Evolutionary conservation across 805 yeast genomes (phyloP).

Genomic region (Metschnikowia continentalis): DNA sequence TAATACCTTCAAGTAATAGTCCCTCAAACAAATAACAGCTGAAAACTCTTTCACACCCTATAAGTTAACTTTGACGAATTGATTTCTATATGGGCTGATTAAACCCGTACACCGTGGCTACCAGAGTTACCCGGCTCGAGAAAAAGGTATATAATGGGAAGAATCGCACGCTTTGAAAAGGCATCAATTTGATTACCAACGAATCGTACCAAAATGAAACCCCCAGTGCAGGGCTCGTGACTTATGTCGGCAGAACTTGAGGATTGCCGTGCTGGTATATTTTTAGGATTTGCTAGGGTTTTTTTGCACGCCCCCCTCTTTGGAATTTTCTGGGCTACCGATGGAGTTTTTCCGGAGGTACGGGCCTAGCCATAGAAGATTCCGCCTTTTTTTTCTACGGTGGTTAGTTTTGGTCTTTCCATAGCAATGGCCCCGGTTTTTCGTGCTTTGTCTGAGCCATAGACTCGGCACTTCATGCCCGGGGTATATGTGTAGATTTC

Average conservation of each 20-base stretch:
- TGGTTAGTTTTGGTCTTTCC: conserved; percentile 32
- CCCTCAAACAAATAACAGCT: no score
- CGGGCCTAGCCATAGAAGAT: conserved; percentile 7
- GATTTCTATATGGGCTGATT: no score
- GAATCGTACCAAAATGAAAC: conserved; percentile 29
- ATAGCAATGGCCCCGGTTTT: conserved; percentile 39
- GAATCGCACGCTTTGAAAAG: background rate
- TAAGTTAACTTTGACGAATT: no score
- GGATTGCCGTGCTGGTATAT: conserved; percentile 23
- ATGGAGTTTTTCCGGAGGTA: conserved; percentile 19
- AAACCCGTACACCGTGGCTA: background rate
- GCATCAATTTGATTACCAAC: conserved; percentile 26
- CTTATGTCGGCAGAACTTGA: conserved; percentile 15
- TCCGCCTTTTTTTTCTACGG: conserved; percentile 27
- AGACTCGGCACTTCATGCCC: conserved; percentile 48
- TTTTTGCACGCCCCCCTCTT: conserved; percentile 13
- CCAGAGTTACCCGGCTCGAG: conserved; percentile 17
- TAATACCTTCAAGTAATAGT: no score
- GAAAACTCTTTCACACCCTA: no score
- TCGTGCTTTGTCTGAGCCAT: conserved; percentile 41
- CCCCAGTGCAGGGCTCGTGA: conserved; percentile 25
- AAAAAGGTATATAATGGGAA: background rate
- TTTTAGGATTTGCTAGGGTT: conserved; percentile 16
- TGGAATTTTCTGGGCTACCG: conserved; percentile 9
- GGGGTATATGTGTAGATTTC: conserved; percentile 29